Conservation (phyloP, 1,284 basidiomycete species). For the Albatrellus sp. region DNA sequence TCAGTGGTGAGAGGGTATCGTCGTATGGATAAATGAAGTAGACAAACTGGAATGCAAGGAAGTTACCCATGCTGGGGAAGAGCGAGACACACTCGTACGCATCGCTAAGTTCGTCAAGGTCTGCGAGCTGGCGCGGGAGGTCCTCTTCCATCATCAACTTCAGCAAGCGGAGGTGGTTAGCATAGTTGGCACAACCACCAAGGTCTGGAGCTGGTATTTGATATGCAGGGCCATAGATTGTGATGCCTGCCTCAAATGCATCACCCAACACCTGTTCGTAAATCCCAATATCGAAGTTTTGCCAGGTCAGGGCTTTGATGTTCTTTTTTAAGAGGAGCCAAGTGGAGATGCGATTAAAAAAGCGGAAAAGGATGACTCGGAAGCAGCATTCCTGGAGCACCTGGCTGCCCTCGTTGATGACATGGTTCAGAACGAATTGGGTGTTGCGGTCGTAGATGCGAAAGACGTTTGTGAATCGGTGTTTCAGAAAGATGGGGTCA, state of each 20-base stretch:
- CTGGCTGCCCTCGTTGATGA: conserved; percentile 24
- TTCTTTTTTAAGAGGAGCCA: conserved; percentile 24
- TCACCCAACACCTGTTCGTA: conserved; percentile 22
- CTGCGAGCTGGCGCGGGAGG: conserved; percentile 19
- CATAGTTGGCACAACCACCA: conserved; percentile 17
- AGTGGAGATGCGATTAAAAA: conserved; percentile 28
- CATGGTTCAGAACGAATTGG: conserved; percentile 27
- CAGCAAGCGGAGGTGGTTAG: conserved; percentile 25
- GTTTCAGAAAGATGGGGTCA: conserved; percentile 21
- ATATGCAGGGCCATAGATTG: conserved; percentile 26
- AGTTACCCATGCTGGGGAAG: conserved; percentile 27
- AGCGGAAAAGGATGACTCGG: conserved; percentile 28
- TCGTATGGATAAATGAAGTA: not conserved
- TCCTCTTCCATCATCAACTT: conserved; percentile 25
- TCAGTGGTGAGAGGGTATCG: not conserved
- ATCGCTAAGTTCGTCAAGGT: conserved; percentile 22
- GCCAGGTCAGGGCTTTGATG: conserved; percentile 23
- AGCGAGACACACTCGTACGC: conserved; percentile 22
- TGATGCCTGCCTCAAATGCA: conserved; percentile 12
- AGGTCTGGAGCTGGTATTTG: conserved; percentile 28
- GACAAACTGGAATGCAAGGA: conserved; percentile 27
- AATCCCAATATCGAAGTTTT: conserved; percentile 19
- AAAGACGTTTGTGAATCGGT: conserved; percentile 31
- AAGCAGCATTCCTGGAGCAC: conserved; percentile 27
- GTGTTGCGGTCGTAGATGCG: conserved; percentile 28